Evolutionary conservation across 352 stramenopile genomes (phyloP), one percentile per base, ranked within the genome.

Genomic region (Phytopythium chamaehyphon): DNA sequence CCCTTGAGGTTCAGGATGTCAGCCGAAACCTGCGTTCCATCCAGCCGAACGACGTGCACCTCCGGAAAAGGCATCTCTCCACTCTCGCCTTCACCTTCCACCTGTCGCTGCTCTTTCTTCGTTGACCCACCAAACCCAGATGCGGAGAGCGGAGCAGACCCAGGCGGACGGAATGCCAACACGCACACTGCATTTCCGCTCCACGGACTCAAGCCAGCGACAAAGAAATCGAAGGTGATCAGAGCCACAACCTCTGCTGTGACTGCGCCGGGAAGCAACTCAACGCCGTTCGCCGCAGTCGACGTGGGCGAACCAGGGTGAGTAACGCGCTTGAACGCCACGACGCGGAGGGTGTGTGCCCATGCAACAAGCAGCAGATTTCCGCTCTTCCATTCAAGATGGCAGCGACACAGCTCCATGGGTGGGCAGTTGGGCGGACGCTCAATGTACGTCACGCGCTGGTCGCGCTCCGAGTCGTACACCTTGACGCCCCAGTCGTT

Each of bases 401-500:
- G 80, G 38, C 80, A 90, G 1, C 73, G 74, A 62, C 83, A 91
- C 15, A 93, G 66, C 51, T 93, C 83, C 73, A 93, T 86, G 0
- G 83, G 83, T 5, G 83, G 83, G 47, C 83, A 93, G 44, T 83
- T 86, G 2, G 74, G 72, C 8, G 83, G 83, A 2, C 81, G 74
- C 51, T 93, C 83, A 51, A 93, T 79, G 57, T 88, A 93, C 57
- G 83, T 93, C 40, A 93, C 72, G 31, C 80, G 80, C 48, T 84
- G 73, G 44, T 91, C 83, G 22, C 70, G 73, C 10, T 85, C 72
- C 1, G 79, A 64, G 52, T 93, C 79, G 47, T 93, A 93, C 2
- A 93, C 80, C 51, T 93, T 93, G 18, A 93, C 80, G 39, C 83
- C 83, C 80, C 80, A 93, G 55, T 93, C 83, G 49, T 93, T 93